These are phyloP conservation scores for Setaria italica DNA, from an alignment of 202 grass and related monocot species.

Conservation along the genomic window DNA sequence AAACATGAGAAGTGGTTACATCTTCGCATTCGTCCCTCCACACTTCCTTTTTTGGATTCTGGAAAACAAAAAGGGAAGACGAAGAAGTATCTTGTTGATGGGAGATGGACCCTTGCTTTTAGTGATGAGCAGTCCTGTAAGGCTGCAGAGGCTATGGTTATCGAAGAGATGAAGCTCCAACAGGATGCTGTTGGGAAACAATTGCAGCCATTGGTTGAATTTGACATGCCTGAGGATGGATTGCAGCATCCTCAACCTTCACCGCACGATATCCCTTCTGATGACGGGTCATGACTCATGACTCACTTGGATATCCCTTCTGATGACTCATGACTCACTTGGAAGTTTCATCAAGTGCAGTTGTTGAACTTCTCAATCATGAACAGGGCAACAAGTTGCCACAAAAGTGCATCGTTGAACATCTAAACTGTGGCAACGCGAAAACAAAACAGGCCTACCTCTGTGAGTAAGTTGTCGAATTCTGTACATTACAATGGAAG, in stretches of 20 bases:
- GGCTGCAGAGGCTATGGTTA: conserved; percentile 73
- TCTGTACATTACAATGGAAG: conserved; percentile 62
- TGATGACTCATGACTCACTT: conserved; percentile 46
- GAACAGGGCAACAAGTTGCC: not conserved
- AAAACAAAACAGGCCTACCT: conserved; percentile 17
- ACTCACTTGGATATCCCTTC: not conserved
- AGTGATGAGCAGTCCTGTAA: conserved; percentile 77
- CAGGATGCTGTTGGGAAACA: conserved; percentile 59
- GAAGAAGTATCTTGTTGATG: conserved; percentile 85
- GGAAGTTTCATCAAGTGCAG: conserved; percentile 18
- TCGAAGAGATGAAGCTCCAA: conserved; percentile 71
- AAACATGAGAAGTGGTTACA: conserved; percentile 90
- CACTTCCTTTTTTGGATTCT: conserved; percentile 83
- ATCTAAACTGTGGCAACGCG: conserved; percentile 11
- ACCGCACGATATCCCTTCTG: conserved; percentile 14
- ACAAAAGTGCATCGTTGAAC: conserved; percentile 33
- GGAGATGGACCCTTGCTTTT: conserved; percentile 97
- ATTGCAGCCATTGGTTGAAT: conserved; percentile 68
- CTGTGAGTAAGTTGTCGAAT: not conserved
- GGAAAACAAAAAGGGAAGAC: conserved; percentile 63
- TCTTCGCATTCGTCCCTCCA: conserved; percentile 85
- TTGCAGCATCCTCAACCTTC: conserved; percentile 38
- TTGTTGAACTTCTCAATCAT: conserved; percentile 37
- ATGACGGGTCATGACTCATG: conserved; percentile 52
- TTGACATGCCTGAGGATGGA: conserved; percentile 59